Base-by-base conservation (phyloP, 1,284 basidiomycete species). In the Trichosporon sp. region DNA sequence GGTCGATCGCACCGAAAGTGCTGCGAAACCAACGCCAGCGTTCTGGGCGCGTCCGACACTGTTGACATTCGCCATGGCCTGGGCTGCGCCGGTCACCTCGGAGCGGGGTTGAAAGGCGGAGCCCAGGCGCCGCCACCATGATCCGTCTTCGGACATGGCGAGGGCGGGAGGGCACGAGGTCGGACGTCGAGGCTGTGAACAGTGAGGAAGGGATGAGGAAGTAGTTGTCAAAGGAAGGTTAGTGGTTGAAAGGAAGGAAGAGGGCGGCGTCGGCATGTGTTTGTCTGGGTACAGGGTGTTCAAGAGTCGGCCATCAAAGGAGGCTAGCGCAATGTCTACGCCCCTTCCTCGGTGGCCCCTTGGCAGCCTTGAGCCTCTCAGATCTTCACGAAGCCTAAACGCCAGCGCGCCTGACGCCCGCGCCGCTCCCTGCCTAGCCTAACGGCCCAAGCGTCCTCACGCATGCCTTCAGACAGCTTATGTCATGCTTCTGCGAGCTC, bases 81-180 rank as follows among this genome's bases (percentile, higher is more conserved):
- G 49, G 16, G 49, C 10, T 25, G 25, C 14, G 19, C 7, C 25
- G 25, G 19, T 54, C 27, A 31, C 13, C 31, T 54, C 49, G 21
- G 49, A 54, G 25, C 49, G 49, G 25, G 25, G 49, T 16, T 54
- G 25, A 27, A 54, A 54, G 21, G 49, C 49, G 27, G 49, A 27
- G 49, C 49, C 49, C 16, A 54, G 49, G 49, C 49, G 49, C 49
- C 49, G 49, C 49, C 49, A 54, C 49, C 49, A 54, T 25, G 49
- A 54, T 16, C 49, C 49, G 27, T 54, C 49, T 29, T 54, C 49
- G 27, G 49, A n/a, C 49, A 54, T 54, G 49, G 49, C 49, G 19
- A 21, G 40, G 40, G 19, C 23, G 40, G 40, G 32, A 6, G n/a
- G 25, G 49, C 4, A 19, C 10, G 49, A n/a, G 16, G 25, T 31